These are phyloP conservation scores for Wickerhamiella hasegawae DNA, from an alignment of 805 yeast species.

Conservation along the genomic window DNA sequence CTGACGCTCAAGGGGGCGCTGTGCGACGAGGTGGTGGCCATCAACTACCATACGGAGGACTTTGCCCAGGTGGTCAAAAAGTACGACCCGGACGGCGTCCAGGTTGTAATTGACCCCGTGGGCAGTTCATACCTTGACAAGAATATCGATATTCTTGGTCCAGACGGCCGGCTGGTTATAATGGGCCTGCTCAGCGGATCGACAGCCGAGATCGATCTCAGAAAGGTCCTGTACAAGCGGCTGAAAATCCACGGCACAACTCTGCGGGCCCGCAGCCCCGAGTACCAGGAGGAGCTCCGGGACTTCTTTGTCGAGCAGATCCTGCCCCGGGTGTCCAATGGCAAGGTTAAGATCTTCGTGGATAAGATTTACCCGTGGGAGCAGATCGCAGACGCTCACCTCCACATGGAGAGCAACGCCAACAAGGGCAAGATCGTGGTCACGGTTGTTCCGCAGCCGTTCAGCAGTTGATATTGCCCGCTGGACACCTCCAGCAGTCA, in stretches of 20 bases:
- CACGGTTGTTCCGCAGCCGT: conserved; percentile 3
- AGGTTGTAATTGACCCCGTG: conserved; percentile 20
- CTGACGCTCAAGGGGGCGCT: conserved; percentile 12
- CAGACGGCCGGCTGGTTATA: conserved; percentile 18
- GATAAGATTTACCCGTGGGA: conserved; percentile 14
- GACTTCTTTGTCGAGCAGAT: conserved; percentile 15
- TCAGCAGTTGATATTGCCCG: no score
- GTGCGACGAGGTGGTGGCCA: conserved; percentile 15
- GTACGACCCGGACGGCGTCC: conserved; percentile 17
- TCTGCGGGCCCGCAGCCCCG: conserved; percentile 16
- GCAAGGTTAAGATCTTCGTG: conserved; percentile 14
- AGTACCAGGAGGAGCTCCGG: conserved; percentile 14
- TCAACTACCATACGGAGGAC: conserved; percentile 16
- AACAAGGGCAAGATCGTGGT: conserved; percentile 19
- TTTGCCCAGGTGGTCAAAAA: conserved; percentile 12
- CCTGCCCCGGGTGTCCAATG: conserved; percentile 14
- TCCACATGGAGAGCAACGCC: conserved; percentile 16
- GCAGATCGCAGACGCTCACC: conserved; percentile 16
- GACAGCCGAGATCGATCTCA: conserved; percentile 10
- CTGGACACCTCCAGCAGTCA: no score
- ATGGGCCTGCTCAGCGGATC: conserved; percentile 16
- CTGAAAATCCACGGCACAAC: conserved; percentile 19
- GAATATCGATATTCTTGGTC: conserved; percentile 14
- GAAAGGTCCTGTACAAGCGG: conserved; percentile 16
- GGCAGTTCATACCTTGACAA: conserved; percentile 15